Conservation (phyloP, 2,329 filamentous ascomycete genomes). For the Colletotrichum euphorbiae region DNA sequence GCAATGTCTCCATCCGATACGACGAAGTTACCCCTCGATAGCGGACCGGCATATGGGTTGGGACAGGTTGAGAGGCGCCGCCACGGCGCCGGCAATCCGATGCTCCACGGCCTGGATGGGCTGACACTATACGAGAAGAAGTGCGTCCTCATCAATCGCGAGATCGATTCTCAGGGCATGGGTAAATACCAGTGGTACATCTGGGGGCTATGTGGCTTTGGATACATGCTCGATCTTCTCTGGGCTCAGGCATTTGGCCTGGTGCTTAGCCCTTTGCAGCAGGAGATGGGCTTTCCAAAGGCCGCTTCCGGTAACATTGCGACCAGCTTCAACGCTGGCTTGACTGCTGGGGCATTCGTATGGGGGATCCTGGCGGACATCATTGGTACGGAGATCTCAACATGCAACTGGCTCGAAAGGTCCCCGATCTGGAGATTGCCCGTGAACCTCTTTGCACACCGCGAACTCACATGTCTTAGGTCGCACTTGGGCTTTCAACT, state of each 20-base stretch:
- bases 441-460: neutral
- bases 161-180: constrained; percentile 65
- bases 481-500: constrained; percentile 67
- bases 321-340: constrained; percentile 64
- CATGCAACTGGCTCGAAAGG: neutral
- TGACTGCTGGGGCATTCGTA: constrained; percentile 66
- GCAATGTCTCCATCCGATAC: constrained; percentile 9
- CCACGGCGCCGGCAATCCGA: neutral
- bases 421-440: neutral
- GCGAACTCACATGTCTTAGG: constrained; percentile 43
- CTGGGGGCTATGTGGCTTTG: constrained; percentile 65
- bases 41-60: neutral
- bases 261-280: constrained; percentile 63
- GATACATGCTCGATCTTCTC: constrained; percentile 66
- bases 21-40: constrained; percentile 1
- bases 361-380: constrained; percentile 69
- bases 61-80: neutral
- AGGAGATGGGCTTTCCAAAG: constrained; percentile 65
- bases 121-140: constrained; percentile 50
- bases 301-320: constrained; percentile 59
- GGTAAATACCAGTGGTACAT: constrained; percentile 65
- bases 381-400: constrained; percentile 45
- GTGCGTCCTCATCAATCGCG: constrained; percentile 52
- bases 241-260: constrained; percentile 71
- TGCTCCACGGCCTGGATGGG: constrained; percentile 41